These are phyloP conservation scores for Eremochloa ophiuroides DNA, from an alignment of 176 grass and related monocot species.

Conservation along the genomic window DNA sequence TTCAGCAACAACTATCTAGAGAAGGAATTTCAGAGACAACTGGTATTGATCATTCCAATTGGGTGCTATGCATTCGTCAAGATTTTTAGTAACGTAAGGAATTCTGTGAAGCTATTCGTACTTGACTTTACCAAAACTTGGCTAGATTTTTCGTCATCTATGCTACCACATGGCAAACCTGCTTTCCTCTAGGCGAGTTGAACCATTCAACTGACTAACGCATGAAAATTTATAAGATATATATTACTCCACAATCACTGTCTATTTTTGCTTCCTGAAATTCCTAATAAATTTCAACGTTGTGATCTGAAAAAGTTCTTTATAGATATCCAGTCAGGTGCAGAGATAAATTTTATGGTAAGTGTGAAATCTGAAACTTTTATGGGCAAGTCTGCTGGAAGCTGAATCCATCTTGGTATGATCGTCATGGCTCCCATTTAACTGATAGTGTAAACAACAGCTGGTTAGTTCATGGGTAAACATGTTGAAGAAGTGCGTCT, in stretches of 20 bases:
- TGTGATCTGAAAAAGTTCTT: constrained; percentile 1
- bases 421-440: neutral
- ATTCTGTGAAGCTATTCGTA: neutral
- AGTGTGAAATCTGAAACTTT: neutral
- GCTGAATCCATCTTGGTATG: neutral
- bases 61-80: neutral
- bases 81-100: neutral
- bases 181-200: neutral
- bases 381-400: neutral
- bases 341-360: neutral
- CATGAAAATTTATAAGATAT: neutral
- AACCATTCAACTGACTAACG: neutral
- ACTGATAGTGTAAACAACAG: constrained; percentile 13
- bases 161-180: neutral
- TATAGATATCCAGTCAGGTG: neutral
- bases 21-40: neutral
- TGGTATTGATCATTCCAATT: neutral
- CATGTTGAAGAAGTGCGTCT: neutral
- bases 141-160: neutral
- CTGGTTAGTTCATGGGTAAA: neutral
- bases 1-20: neutral
- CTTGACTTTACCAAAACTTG: neutral
- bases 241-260: constrained; percentile 4
- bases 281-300: neutral
- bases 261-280: neutral